phyloP scores from a whole-genome alignment of 2,329 filamentous ascomycete species.

The Ascosphaera aggregata region DNA sequence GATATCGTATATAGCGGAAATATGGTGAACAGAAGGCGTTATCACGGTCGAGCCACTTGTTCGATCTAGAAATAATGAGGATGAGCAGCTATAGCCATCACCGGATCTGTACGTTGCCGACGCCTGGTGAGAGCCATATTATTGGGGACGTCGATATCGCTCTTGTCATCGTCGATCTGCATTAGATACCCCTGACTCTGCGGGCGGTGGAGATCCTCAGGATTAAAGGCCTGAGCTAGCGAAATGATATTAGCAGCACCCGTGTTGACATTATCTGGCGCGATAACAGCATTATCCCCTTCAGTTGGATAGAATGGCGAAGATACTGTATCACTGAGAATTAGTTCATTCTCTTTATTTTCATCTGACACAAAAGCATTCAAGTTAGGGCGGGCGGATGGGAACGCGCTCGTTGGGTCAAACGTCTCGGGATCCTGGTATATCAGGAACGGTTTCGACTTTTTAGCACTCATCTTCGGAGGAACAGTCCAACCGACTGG shows the following conservation, averaged over 20 bases:
- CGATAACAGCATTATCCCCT: neutral
- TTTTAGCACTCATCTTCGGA: neutral
- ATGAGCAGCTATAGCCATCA: neutral
- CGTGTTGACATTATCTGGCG: conserved; percentile 2
- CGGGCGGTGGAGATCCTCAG: neutral
- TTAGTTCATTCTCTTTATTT: conserved; percentile 5
- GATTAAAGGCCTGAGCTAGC: neutral
- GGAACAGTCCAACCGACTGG: conserved; percentile 6
- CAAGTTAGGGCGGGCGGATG: neutral
- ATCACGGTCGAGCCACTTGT: neutral
- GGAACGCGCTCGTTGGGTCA: neutral
- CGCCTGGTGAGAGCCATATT: neutral
- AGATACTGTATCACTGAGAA: neutral
- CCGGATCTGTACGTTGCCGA: neutral
- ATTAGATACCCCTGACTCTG: neutral
- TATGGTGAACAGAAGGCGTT: too few species aligned
- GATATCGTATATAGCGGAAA: too few species aligned
- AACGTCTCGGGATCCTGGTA: conserved; percentile 5
- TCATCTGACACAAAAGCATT: conserved; percentile 3
- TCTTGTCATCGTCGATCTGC: neutral
- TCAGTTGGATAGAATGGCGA: neutral
- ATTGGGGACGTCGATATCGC: neutral
- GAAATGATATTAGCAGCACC: conserved; percentile 2
- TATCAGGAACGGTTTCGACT: conserved; percentile 5
- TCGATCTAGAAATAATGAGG: neutral